A percentile compares a stretch with the other conserved stretches of the same genome.
These are phyloP conservation scores for Xylaria castorea DNA, from an alignment of 495 filamentous ascomycete species.

Conservation along the genomic window DNA sequence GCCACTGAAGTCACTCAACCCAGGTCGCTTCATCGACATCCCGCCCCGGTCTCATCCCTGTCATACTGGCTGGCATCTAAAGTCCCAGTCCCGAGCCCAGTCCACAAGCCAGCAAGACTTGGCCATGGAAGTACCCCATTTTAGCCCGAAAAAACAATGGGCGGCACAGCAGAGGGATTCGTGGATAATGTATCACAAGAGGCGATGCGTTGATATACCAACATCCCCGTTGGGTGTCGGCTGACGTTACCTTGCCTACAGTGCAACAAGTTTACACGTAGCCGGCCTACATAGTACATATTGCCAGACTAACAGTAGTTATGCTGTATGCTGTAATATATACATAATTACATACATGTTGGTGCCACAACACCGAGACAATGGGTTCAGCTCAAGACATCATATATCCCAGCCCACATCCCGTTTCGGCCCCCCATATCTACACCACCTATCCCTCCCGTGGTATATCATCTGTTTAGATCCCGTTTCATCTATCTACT, in stretches of 20 bases:
- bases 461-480: background rate
- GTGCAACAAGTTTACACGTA: background rate
- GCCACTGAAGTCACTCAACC: slow-evolving; percentile 15
- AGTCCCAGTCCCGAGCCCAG: background rate
- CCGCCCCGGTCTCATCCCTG: slow-evolving; percentile 7
- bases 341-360: background rate
- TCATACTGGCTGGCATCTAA: slow-evolving; percentile 14
- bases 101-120: background rate
- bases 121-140: slow-evolving; percentile 15
- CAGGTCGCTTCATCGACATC: background rate
- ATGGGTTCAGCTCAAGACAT: slow-evolving; percentile 9
- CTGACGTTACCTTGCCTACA: slow-evolving; percentile 22
- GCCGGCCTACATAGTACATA: background rate
- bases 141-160: slow-evolving; percentile 20
- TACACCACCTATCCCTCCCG: background rate
- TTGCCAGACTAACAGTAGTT: background rate
- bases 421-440: background rate
- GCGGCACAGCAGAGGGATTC: slow-evolving; percentile 26
- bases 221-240: slow-evolving; percentile 18
- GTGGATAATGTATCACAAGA: slow-evolving; percentile 18
- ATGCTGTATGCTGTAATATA: background rate
- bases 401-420: slow-evolving; percentile 11
- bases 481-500: slow-evolving; percentile 17
- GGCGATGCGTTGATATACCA: slow-evolving; percentile 2
- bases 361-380: slow-evolving; percentile 15